Conservation (phyloP, 176 grass and related monocot species). For the Triticum turgidum region DNA sequence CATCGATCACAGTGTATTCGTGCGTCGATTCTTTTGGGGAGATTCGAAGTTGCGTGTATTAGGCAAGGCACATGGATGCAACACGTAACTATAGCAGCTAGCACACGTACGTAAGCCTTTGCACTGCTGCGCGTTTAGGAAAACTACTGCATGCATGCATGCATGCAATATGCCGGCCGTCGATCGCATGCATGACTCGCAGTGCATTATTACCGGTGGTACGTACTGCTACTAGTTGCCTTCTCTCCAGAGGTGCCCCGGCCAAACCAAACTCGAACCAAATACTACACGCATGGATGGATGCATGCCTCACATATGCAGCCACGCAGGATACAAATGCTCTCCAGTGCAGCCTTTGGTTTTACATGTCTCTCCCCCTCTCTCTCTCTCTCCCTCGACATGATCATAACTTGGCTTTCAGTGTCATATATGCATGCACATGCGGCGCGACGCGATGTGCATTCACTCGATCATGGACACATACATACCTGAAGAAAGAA, state of each 20-base stretch:
- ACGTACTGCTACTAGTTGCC: neutral
- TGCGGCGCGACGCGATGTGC: neutral
- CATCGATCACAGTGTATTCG: slow-evolving; percentile 14
- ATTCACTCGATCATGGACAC: neutral
- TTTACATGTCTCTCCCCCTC: neutral
- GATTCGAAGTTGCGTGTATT: slow-evolving; percentile 17
- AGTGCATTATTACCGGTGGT: neutral
- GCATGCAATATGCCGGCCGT: neutral
- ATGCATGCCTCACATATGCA: slow-evolving; percentile 22
- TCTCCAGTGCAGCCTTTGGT: slow-evolving; percentile 30
- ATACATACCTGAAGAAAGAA: slow-evolving; percentile 29
- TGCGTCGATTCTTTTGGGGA: slow-evolving; percentile 8
- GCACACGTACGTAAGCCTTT: slow-evolving; percentile 13
- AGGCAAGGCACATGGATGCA: slow-evolving; percentile 17
- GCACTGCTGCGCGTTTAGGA: slow-evolving; percentile 27
- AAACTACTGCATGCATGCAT: slow-evolving; percentile 49
- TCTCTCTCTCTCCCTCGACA: neutral
- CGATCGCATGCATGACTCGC: slow-evolving; percentile 1
- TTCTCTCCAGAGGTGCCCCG: neutral
- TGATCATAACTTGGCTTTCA: slow-evolving; percentile 26
- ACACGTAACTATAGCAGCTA: slow-evolving; percentile 14
- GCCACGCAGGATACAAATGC: slow-evolving; percentile 4
- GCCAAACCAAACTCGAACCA: neutral
- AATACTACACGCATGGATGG: neutral
- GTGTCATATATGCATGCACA: neutral